Base-by-base conservation (phyloP, 2,329 filamentous ascomycete genomes). In the Cladosporium sp. region DNA sequence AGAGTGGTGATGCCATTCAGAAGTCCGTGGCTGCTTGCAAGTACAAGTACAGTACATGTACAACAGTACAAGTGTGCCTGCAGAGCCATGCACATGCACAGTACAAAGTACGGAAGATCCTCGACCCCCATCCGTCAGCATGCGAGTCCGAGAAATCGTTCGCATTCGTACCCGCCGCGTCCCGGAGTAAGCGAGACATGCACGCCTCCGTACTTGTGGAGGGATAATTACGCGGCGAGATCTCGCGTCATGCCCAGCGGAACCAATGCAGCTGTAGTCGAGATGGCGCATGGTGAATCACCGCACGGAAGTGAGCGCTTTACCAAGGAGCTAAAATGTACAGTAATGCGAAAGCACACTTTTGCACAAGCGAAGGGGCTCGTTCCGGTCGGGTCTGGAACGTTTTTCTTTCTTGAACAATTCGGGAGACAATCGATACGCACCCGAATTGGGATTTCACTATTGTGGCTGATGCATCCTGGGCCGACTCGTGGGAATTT, bases 271-370 rank as follows among this genome's bases (percentile, higher is more conserved):
- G 32, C 21, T 21, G n/a, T 32, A 18, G 30, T 57, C 30, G 21
- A 54, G 21, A 57, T 57, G 54, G 54, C 23, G 54, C 54, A 57
- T 32, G 21, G 21, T 57, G 32, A 57, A 36, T 57, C 32, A 36
- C 30, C 28, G 28, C 21, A 34, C 26, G n/a, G 21, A 57, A 57
- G 32, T 28, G 54, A 57, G 32, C 23, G 32, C 54, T 39, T 25
- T 57, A 57, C 30, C 54, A 54, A 54, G 51, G 54, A 57, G 32
- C 54, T 57, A 57, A 32, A 23, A 11, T n/a, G 54, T 46, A 46
- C 39, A 21, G n/a, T 57, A 39, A 57, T 57, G 54, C 54, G 54
- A 57, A 26, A 57, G 54, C 54, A 32, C 21, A 25, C 48, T n/a
- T 18, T 53, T 32, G 30, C 51, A 30, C 28, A 54, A 57, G 54